Conservation (phyloP, 805 yeast species). For the Monosporozyma solicola region DNA sequence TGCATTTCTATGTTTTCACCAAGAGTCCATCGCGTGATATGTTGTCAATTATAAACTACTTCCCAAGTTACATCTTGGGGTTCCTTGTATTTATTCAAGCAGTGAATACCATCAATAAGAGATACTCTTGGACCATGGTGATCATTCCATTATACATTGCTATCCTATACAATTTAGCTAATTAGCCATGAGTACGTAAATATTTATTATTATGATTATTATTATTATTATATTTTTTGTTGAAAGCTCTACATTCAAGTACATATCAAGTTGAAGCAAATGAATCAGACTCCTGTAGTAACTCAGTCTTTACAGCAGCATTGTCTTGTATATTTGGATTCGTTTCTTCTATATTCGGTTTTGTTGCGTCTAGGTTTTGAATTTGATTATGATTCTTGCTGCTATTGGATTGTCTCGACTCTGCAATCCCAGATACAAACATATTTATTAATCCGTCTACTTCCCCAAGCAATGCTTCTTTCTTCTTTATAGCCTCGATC, state of each 20-base stretch:
- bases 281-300: not conserved
- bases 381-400: not conserved
- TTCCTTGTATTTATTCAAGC: conserved; percentile 8
- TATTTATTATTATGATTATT: not conserved
- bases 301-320: not conserved
- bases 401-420: conserved; percentile 20
- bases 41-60: conserved; percentile 8
- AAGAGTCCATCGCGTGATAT: conserved; percentile 8
- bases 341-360: not conserved
- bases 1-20: conserved; percentile 20
- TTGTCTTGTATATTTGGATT: not conserved
- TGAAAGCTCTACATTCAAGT: not conserved
- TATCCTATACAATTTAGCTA: not conserved
- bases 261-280: not conserved
- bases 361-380: not conserved
- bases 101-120: conserved; percentile 8
- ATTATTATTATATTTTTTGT: not conserved
- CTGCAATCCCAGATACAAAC: conserved; percentile 32
- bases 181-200: not conserved
- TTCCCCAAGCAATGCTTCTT: conserved; percentile 51
- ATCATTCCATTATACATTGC: not conserved
- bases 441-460: conserved; percentile 59
- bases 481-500: conserved; percentile 47
- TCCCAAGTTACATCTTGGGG: conserved; percentile 20
- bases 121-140: conserved; percentile 6